Conservation (phyloP, 805 yeast species). For the Saturnispora kantuleensis region DNA sequence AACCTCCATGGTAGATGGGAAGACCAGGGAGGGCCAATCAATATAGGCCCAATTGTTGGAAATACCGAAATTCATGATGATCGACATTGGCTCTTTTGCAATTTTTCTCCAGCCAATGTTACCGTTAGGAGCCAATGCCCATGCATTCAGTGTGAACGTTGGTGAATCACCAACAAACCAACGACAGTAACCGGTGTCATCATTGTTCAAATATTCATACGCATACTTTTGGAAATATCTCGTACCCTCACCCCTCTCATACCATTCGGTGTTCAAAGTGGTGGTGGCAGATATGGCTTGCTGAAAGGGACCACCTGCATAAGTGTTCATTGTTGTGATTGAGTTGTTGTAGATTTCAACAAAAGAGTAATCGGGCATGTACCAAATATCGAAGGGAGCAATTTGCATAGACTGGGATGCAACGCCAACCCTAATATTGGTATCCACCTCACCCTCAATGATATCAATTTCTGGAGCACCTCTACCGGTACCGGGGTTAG, state of each 20-base stretch:
- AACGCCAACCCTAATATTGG: conserved; percentile 43
- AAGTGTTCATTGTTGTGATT: conserved; percentile 73
- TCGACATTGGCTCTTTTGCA: conserved; percentile 88
- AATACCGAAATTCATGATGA: conserved; percentile 78
- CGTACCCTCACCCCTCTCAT: conserved; percentile 45
- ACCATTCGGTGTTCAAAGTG: conserved; percentile 75
- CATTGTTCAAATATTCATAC: conserved; percentile 67
- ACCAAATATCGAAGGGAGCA: conserved; percentile 95
- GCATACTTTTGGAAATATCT: conserved; percentile 63
- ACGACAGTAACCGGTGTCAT: conserved; percentile 60
- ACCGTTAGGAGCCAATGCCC: conserved; percentile 82
- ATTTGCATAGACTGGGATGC: conserved; percentile 90
- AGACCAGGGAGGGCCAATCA: conserved; percentile 71
- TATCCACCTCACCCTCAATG: conserved; percentile 71
- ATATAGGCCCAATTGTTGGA: conserved; percentile 92
- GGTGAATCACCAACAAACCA: conserved; percentile 84
- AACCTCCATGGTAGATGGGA: conserved; percentile 69
- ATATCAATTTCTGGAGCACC: conserved; percentile 96
- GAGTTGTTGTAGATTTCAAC: conserved; percentile 61
- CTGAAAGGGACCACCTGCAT: conserved; percentile 89
- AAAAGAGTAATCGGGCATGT: conserved; percentile 77
- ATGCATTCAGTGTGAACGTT: conserved; percentile 62
- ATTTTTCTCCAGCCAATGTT: conserved; percentile 76
- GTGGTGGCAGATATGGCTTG: conserved; percentile 84
- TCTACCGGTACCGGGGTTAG: conserved; percentile 78